These are phyloP conservation scores for Canariomyces notabilis DNA, from an alignment of 2,329 filamentous ascomycete species.

Conservation along the genomic window DNA sequence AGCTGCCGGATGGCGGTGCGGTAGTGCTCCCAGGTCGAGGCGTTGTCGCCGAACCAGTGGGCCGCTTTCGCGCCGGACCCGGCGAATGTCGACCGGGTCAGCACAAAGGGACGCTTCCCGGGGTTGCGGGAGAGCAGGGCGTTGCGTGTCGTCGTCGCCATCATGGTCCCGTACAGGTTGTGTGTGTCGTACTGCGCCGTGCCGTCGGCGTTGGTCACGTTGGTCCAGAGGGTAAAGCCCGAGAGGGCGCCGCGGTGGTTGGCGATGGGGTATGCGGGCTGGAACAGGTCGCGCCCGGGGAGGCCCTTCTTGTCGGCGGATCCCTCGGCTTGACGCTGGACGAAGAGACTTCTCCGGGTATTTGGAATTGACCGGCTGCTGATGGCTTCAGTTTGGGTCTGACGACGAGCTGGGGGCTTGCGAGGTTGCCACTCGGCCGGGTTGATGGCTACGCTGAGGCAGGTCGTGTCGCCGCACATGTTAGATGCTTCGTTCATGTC, in stretches of 20 bases:
- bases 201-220: conserved; percentile 63
- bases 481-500: conserved; percentile 54
- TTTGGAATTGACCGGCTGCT: too few species aligned
- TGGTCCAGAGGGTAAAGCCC: conserved; percentile 58
- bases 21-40: conserved; percentile 54
- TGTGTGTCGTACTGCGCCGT: conserved; percentile 69
- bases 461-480: conserved; percentile 52
- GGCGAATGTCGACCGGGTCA: conserved; percentile 71
- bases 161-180: conserved; percentile 72
- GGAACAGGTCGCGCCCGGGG: conserved; percentile 56
- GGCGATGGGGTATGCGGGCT: conserved; percentile 58
- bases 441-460: conserved; percentile 26
- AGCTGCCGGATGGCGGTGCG: conserved; percentile 53
- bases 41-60: conserved; percentile 58
- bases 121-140: conserved; percentile 64
- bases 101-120: conserved; percentile 59
- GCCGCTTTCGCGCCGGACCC: conserved; percentile 62
- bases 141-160: conserved; percentile 59
- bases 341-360: too few species aligned
- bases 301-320: conserved; percentile 48
- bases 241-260: conserved; percentile 49
- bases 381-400: too few species aligned
- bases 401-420: conserved; percentile 35
- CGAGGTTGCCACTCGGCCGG: background rate
- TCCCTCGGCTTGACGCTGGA: conserved; percentile 33